Evolutionary conservation across 495 filamentous ascomycete genomes (phyloP).

Genomic region (Neurospora sp.): DNA sequence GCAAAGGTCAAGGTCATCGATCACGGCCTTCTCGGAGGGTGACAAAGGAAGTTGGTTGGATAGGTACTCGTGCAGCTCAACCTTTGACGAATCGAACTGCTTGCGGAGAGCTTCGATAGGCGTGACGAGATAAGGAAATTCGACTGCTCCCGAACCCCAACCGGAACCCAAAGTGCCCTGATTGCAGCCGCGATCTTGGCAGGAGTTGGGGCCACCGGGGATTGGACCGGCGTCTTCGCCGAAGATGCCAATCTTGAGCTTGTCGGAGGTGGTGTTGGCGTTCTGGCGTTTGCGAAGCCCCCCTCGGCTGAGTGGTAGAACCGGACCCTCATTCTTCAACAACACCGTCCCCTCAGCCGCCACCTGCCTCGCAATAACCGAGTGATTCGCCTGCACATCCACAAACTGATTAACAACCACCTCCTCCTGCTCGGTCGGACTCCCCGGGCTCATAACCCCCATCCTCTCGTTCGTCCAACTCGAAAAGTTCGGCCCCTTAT

Average conservation of each 20-base stretch:
- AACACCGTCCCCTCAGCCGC: conserved; percentile 80
- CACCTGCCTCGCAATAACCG: conserved; percentile 56
- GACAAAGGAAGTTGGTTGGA: conserved; percentile 39
- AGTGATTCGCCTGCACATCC: conserved; percentile 64
- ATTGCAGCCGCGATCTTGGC: conserved; percentile 47
- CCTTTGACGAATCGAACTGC: conserved; percentile 49
- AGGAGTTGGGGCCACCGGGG: conserved; percentile 23
- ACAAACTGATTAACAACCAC: conserved; percentile 70
- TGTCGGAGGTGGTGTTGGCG: conserved; percentile 11
- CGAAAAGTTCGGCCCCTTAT: conserved; percentile 75
- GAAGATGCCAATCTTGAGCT: conserved; percentile 62
- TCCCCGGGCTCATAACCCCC: conserved; percentile 57
- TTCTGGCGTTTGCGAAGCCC: conserved; percentile 2
- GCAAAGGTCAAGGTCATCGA: conserved; percentile 54
- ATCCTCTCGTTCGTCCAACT: conserved; percentile 71
- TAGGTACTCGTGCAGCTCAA: conserved; percentile 50
- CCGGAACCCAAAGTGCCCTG: conserved; percentile 75
- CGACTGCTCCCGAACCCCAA: conserved; percentile 85
- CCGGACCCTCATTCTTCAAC: conserved; percentile 62
- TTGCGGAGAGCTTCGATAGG: conserved; percentile 56
- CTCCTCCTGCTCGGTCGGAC: conserved; percentile 35
- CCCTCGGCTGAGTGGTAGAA: conserved; percentile 52
- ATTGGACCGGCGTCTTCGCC: conserved; percentile 78
- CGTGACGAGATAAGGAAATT: conserved; percentile 72
- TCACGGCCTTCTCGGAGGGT: conserved; percentile 12